A percentile compares a stretch with the other conserved stretches of the same genome.
phyloP scores from a whole-genome alignment of 2,329 filamentous ascomycete species.

The Cladorrhinum sp. region DNA sequence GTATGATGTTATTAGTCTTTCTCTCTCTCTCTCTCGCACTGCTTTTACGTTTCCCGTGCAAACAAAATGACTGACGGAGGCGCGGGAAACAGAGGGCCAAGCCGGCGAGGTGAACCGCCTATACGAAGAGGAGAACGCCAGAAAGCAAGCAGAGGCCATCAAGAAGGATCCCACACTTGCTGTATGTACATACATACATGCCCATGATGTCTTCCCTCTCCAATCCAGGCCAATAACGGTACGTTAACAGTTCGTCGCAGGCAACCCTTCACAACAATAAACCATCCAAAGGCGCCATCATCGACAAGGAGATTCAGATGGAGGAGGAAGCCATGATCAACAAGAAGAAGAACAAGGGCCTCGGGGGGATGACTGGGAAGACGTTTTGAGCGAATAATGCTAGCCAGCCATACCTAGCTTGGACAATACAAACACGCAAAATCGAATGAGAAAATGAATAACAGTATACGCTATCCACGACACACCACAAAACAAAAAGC shows the following conservation, averaged over 20 bases:
- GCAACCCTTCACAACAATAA: constrained; percentile 21
- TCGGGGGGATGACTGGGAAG: constrained; percentile 11
- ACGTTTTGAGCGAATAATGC: not conserved
- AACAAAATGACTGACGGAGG: not conserved
- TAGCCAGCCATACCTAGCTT: not conserved
- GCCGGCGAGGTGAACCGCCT: constrained; percentile 15
- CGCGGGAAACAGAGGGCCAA: constrained; percentile 15
- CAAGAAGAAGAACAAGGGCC: constrained; percentile 19
- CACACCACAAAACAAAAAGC: no score
- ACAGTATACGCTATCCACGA: no score
- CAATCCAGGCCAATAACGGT: not conserved
- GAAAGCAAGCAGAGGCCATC: constrained; percentile 8
- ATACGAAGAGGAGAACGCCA: constrained; percentile 8
- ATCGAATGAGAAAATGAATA: no score
- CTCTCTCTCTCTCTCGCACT: not conserved
- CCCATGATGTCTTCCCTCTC: not conserved
- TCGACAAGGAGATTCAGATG: constrained; percentile 25
- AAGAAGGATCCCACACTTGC: constrained; percentile 25
- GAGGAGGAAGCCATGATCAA: constrained; percentile 22
- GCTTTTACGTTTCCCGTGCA: no score
- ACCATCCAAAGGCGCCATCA: constrained; percentile 22
- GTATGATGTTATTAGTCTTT: constrained; percentile 14
- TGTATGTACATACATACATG: constrained; percentile 10
- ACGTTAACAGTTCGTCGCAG: constrained; percentile 4
- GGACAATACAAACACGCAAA: not conserved